These are phyloP conservation scores for Ramichloridium luteum DNA, from an alignment of 2,329 filamentous ascomycete genomes.

Conservation along the genomic window DNA sequence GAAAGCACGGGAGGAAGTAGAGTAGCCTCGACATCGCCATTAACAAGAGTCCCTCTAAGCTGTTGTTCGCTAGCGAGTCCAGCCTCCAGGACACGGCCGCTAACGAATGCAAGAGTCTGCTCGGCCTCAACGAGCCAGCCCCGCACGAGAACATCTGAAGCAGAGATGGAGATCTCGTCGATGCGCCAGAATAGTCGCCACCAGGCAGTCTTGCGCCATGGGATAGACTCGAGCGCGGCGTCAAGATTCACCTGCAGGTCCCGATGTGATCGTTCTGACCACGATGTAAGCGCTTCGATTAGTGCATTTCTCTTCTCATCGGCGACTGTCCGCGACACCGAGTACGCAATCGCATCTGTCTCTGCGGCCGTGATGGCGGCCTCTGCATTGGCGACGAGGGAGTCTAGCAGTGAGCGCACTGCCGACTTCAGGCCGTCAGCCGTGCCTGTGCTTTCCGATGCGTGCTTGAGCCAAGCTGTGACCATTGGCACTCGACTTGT, in stretches of 20 bases:
- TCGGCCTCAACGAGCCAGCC: constrained; percentile 70
- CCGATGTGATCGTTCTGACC: constrained; percentile 69
- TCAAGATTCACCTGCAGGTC: constrained; percentile 75
- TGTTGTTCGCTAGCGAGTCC: constrained; percentile 32
- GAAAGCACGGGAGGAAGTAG: constrained; percentile 6
- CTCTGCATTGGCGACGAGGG: constrained; percentile 47
- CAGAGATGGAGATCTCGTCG: constrained; percentile 78
- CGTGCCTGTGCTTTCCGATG: constrained; percentile 22
- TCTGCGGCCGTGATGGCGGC: constrained; percentile 38
- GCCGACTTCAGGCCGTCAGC: constrained; percentile 48
- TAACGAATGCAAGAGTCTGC: constrained; percentile 67
- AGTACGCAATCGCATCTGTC: constrained; percentile 28
- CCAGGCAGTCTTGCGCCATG: constrained; percentile 76
- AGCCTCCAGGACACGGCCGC: constrained; percentile 60
- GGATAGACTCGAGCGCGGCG: constrained; percentile 58
- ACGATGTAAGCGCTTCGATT: constrained; percentile 49
- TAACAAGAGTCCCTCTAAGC: constrained; percentile 11
- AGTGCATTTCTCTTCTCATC: constrained; percentile 39
- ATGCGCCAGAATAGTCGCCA: constrained; percentile 94
- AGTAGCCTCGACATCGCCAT: not conserved
- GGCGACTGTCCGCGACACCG: constrained; percentile 26
- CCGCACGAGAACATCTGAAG: constrained; percentile 62
- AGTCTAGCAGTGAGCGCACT: constrained; percentile 53
- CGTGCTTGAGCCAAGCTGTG: constrained; percentile 16
- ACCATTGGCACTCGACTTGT: constrained; percentile 20